These are phyloP conservation scores for Ceratocystis destructans DNA, from an alignment of 2,329 filamentous ascomycete genomes.

Conservation along the genomic window DNA sequence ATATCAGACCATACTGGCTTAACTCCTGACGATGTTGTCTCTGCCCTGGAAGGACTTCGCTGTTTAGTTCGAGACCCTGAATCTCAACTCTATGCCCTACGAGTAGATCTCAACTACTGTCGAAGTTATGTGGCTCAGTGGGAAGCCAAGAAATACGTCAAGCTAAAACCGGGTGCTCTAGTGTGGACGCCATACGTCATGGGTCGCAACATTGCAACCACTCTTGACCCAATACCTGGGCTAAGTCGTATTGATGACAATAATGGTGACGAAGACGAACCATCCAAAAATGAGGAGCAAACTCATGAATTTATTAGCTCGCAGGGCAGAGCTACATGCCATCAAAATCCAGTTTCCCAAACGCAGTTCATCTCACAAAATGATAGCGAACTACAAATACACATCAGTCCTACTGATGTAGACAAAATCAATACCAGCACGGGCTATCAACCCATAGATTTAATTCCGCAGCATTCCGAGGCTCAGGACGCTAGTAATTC, in stretches of 20 bases:
- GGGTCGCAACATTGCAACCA: slow-evolving; percentile 69
- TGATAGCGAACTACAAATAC: slow-evolving; percentile 5
- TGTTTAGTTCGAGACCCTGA: slow-evolving; percentile 81
- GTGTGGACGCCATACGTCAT: slow-evolving; percentile 97
- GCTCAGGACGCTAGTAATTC: slow-evolving; percentile 25
- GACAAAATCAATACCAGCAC: slow-evolving; percentile 12
- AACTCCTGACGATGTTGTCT: slow-evolving; percentile 92
- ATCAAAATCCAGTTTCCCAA: not conserved
- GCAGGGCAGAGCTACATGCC: slow-evolving; percentile 13
- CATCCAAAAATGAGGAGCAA: not conserved
- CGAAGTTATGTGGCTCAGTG: slow-evolving; percentile 78
- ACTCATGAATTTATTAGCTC: slow-evolving; percentile 17
- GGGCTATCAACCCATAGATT: slow-evolving; percentile 6
- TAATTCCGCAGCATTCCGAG: slow-evolving; percentile 20
- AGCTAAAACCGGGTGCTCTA: slow-evolving; percentile 63
- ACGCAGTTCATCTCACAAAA: slow-evolving; percentile 3
- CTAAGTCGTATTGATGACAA: slow-evolving; percentile 74
- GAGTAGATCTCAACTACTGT: slow-evolving; percentile 75
- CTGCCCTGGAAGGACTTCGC: slow-evolving; percentile 76
- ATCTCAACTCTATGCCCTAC: slow-evolving; percentile 77
- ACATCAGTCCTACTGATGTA: not conserved
- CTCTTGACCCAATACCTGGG: slow-evolving; percentile 68
- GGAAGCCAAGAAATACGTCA: slow-evolving; percentile 77
- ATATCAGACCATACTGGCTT: slow-evolving; percentile 87
- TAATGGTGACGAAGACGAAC: slow-evolving; percentile 30